Conservation (phyloP, 140 eudicot species). For the Flaveria floridana region DNA sequence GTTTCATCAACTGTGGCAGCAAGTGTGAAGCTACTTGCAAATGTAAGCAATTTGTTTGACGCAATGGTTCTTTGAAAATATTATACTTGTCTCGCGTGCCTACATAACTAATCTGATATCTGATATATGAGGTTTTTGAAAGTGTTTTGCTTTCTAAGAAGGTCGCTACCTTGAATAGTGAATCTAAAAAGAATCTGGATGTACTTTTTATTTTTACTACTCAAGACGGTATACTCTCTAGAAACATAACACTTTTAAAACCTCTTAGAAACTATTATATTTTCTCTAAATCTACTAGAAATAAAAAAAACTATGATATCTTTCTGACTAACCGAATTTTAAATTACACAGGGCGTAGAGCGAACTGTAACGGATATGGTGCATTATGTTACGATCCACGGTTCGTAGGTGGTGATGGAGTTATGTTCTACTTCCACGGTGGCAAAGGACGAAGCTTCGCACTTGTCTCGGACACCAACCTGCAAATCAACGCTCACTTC, state of each 20-base stretch:
- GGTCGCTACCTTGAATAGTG: too few species aligned
- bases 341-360: constrained; percentile 52
- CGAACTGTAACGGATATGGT: constrained; percentile 56
- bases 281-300: too few species aligned
- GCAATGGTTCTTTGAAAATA: neutral
- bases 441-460: constrained; percentile 55
- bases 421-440: constrained; percentile 83
- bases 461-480: constrained; percentile 60
- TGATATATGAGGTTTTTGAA: too few species aligned
- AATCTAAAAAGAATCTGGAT: too few species aligned
- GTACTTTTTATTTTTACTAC: too few species aligned
- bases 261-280: too few species aligned
- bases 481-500: constrained; percentile 76
- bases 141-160: too few species aligned
- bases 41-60: constrained; percentile 37
- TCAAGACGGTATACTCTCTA: too few species aligned
- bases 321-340: neutral
- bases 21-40: constrained; percentile 74
- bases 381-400: constrained; percentile 73
- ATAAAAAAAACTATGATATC: neutral
- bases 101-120: too few species aligned
- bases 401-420: constrained; percentile 85
- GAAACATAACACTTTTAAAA: too few species aligned
- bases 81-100: neutral
- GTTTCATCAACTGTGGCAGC: constrained; percentile 63